A percentile compares a stretch with the other conserved stretches of the same genome.
Evolutionary conservation across 768 basidiomycete genomes (phyloP).

Genomic region (Kwoniella botswanensis): DNA sequence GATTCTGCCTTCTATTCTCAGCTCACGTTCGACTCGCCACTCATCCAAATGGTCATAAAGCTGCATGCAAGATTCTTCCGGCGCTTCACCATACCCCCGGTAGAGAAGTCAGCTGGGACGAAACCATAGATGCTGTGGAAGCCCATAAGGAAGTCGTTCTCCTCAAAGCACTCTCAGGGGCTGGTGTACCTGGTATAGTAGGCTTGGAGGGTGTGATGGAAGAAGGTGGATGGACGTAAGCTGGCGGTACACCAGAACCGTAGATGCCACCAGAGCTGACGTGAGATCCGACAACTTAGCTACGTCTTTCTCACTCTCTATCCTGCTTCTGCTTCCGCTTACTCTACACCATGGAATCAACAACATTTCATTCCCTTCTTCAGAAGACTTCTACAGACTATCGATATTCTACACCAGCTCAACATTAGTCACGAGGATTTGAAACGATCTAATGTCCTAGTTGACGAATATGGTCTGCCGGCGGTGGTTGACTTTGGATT

Average conservation of each 20-base stretch:
- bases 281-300: conserved; percentile 23
- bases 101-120: conserved; percentile 38
- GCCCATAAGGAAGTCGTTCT: conserved; percentile 56
- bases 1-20: conserved; percentile 15
- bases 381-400: conserved; percentile 40
- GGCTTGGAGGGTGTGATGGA: conserved; percentile 54
- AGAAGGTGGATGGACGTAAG: conserved; percentile 55
- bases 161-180: conserved; percentile 48
- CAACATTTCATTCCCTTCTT: conserved; percentile 46
- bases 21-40: conserved; percentile 55
- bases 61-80: conserved; percentile 57
- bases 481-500: conserved; percentile 55
- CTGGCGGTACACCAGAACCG: not conserved
- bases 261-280: not conserved
- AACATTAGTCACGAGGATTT: conserved; percentile 63
- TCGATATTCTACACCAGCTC: conserved; percentile 48
- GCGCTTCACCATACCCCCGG: conserved; percentile 37
- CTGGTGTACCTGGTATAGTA: conserved; percentile 47
- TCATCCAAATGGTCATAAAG: conserved; percentile 42
- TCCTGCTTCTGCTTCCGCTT: conserved; percentile 31
- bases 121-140: conserved; percentile 52
- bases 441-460: conserved; percentile 61
- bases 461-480: conserved; percentile 49
- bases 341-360: conserved; percentile 20
- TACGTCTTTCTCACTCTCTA: conserved; percentile 52